Evolutionary conservation across 192 early-diverging fungal genomes (phyloP).

Genomic region (Coemansia pectinata): DNA sequence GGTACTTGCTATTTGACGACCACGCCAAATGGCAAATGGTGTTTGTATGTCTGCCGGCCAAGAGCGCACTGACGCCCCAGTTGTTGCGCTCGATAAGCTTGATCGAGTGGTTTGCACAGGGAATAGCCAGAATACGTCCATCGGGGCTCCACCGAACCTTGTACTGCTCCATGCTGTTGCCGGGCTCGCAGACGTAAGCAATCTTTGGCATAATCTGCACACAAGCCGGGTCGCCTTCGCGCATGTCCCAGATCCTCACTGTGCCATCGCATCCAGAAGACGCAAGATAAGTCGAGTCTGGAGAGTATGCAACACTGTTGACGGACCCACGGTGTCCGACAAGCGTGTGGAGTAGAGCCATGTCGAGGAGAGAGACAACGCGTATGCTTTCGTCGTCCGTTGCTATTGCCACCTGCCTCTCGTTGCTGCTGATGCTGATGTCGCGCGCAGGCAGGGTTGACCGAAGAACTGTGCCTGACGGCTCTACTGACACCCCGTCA

Average conservation of each 20-base stretch:
- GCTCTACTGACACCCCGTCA: conserved; percentile 18
- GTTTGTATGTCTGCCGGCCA: conserved; percentile 49
- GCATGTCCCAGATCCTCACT: conserved; percentile 67
- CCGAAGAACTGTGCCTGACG: conserved; percentile 45
- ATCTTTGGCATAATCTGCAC: conserved; percentile 40
- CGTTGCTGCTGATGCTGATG: conserved; percentile 41
- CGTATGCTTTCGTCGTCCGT: conserved; percentile 43
- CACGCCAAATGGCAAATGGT: conserved; percentile 57
- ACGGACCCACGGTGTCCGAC: conserved; percentile 38
- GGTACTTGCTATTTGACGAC: conserved; percentile 66
- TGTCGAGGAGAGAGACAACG: conserved; percentile 46
- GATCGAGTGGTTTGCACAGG: conserved; percentile 53
- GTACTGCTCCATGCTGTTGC: conserved; percentile 34
- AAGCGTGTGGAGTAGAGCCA: conserved; percentile 36
- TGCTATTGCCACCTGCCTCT: conserved; percentile 48
- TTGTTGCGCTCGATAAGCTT: conserved; percentile 27
- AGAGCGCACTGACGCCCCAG: conserved; percentile 36
- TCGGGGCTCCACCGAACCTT: conserved; percentile 66
- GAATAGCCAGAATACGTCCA: conserved; percentile 62
- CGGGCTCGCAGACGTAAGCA: conserved; percentile 51
- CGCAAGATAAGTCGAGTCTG: conserved; percentile 33
- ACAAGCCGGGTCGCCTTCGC: conserved; percentile 44
- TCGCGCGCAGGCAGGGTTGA: conserved; percentile 48
- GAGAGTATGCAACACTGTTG: conserved; percentile 39
- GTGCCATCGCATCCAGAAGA: conserved; percentile 65